Conservation (phyloP, 2,329 filamentous ascomycete genomes). For the Graphilbum fragrans region DNA sequence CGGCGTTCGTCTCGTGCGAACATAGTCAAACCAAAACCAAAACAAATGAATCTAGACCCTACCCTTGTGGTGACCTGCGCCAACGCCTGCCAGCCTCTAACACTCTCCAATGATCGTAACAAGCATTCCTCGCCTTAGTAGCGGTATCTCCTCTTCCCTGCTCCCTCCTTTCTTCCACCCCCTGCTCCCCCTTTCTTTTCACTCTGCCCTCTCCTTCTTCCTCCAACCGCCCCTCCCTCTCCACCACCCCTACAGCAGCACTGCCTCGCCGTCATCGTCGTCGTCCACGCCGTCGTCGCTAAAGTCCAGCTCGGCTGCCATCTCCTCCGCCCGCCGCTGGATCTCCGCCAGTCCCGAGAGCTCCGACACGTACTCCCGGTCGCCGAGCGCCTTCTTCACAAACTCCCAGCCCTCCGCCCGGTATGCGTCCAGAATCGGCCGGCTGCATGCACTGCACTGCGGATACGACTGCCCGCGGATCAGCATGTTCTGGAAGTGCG, state of each 20-base stretch:
- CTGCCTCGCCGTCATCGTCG: conserved; percentile 41
- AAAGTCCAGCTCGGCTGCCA: conserved; percentile 45
- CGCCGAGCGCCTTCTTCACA: conserved; percentile 59
- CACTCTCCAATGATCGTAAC: no score
- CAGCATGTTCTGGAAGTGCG: conserved; percentile 60
- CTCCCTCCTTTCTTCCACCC: neutral
- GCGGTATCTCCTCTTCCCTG: neutral
- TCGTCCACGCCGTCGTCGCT: conserved; percentile 40
- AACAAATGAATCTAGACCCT: no score
- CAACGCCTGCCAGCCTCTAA: no score
- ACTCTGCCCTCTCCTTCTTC: neutral
- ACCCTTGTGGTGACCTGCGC: no score
- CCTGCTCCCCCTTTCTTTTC: neutral
- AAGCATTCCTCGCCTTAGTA: no score
- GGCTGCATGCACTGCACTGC: conserved; percentile 70
- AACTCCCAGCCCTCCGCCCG: conserved; percentile 61
- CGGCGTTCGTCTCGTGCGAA: no score
- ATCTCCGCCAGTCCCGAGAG: conserved; percentile 63
- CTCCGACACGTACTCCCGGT: conserved; percentile 69
- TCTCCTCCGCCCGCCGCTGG: conserved; percentile 43
- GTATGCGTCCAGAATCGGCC: conserved; percentile 56
- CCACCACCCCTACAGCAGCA: conserved; percentile 25
- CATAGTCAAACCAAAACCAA: no score
- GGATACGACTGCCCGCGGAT: conserved; percentile 67
- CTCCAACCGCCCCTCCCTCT: neutral